phyloP scores from a whole-genome alignment of 257 asterid species.

The Solanum pimpinellifolium region DNA sequence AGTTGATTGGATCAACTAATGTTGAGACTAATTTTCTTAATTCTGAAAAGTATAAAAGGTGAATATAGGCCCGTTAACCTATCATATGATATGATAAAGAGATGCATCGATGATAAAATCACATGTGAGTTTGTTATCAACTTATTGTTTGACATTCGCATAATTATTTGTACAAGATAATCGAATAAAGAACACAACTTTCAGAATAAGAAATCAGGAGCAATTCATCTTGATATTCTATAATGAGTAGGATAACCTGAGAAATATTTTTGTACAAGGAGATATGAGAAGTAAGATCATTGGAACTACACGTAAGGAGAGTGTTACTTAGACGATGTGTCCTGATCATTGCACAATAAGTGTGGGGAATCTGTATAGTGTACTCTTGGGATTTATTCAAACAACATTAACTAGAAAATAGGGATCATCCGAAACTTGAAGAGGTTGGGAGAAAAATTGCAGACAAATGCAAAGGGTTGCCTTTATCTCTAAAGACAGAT shows the following conservation, averaged over 20 bases:
- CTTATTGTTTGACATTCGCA: too few species aligned
- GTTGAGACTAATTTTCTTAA: too few species aligned
- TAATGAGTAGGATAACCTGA: conserved; percentile 18
- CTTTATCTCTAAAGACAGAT: neutral
- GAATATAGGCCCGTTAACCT: too few species aligned
- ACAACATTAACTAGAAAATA: neutral
- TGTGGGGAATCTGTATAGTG: neutral
- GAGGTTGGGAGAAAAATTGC: neutral
- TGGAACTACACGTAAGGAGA: conserved; percentile 45
- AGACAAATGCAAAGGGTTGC: neutral
- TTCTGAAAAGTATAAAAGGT: too few species aligned
- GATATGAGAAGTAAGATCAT: conserved; percentile 38
- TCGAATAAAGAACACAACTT: too few species aligned
- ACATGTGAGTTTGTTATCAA: too few species aligned
- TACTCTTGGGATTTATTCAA: neutral
- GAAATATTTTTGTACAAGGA: conserved; percentile 14
- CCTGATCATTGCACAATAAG: neutral
- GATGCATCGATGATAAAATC: too few species aligned
- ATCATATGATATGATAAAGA: too few species aligned
- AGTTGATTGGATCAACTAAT: too few species aligned
- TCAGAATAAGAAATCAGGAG: too few species aligned
- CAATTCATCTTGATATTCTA: neutral
- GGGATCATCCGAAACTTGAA: neutral
- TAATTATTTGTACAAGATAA: too few species aligned
- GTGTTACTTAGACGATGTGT: conserved; percentile 22